Evolutionary conservation across 2,329 filamentous ascomycete genomes (phyloP).

Genomic region (Beauveria varroae): DNA sequence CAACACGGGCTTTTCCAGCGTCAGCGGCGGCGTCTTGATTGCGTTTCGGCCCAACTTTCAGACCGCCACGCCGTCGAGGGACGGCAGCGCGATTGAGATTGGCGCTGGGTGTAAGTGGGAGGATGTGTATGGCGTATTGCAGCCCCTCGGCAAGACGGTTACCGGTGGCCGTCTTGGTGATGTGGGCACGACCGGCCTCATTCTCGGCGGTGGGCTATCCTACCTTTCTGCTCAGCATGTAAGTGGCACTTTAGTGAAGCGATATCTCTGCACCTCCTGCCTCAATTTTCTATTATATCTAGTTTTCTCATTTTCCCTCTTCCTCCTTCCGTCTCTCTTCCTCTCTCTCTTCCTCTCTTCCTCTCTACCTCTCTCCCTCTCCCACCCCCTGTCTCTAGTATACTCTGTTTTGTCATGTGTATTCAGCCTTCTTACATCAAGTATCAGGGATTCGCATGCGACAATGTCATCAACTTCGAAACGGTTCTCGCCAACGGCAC

Average conservation of each 20-base stretch:
- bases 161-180: slow-evolving; percentile 23
- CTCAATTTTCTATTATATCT: too few relatives aligned
- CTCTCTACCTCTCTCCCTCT: neutral
- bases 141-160: slow-evolving; percentile 26
- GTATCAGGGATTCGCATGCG: slow-evolving; percentile 29
- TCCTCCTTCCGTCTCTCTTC: neutral
- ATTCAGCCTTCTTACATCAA: too few relatives aligned
- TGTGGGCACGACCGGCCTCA: slow-evolving; percentile 22
- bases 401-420: neutral
- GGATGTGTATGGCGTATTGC: slow-evolving; percentile 27
- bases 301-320: neutral
- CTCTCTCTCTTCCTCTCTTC: neutral
- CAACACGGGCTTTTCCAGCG: slow-evolving; percentile 25
- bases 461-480: slow-evolving; percentile 31
- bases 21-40: slow-evolving; percentile 30
- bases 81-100: slow-evolving; percentile 27
- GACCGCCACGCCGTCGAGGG: neutral
- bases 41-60: slow-evolving; percentile 24
- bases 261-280: neutral
- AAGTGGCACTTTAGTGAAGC: slow-evolving; percentile 9
- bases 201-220: slow-evolving; percentile 22
- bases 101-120: slow-evolving; percentile 33
- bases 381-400: neutral
- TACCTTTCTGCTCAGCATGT: slow-evolving; percentile 23
- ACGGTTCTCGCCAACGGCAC: slow-evolving; percentile 35